Evolutionary conservation across 768 basidiomycete genomes (phyloP).

Genomic region (Macrolepiota albuminosa): DNA sequence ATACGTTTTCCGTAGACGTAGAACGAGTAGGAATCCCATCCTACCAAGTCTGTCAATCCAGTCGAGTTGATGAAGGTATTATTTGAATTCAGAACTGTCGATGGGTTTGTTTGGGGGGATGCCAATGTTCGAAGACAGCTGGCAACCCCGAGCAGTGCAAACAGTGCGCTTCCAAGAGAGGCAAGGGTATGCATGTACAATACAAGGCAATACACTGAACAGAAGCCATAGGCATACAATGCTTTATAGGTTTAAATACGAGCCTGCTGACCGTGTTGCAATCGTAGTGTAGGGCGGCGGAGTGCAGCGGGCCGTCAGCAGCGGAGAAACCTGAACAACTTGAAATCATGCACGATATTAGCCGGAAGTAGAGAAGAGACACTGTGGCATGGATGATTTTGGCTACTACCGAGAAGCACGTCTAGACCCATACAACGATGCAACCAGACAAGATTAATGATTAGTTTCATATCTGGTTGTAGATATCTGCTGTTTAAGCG

Average conservation of each 20-base stretch:
- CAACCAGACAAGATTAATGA: neutral
- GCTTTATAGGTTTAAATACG: neutral
- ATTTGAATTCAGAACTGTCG: neutral
- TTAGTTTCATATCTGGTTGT: neutral
- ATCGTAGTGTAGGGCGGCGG: neutral
- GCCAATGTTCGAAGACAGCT: neutral
- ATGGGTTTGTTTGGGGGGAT: neutral
- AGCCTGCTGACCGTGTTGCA: slow-evolving; percentile 10
- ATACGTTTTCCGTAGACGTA: slow-evolving; percentile 12
- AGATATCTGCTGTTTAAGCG: too few relatives aligned
- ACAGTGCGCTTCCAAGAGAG: neutral
- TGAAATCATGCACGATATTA: neutral
- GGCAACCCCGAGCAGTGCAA: slow-evolving; percentile 3
- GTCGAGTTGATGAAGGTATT: slow-evolving; percentile 8
- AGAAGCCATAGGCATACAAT: neutral
- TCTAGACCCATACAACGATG: neutral
- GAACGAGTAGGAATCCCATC: slow-evolving; percentile 16
- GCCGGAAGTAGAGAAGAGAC: neutral
- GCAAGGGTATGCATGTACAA: slow-evolving; percentile 1
- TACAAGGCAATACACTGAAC: neutral
- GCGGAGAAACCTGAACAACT: neutral
- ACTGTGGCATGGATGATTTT: neutral
- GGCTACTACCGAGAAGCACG: neutral
- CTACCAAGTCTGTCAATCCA: slow-evolving; percentile 10
- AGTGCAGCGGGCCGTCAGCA: slow-evolving; percentile 5